Evolutionary conservation across 352 stramenopile genomes (phyloP), one percentile per base, ranked within the genome.

Genomic region (Phytophthora tubulina): DNA sequence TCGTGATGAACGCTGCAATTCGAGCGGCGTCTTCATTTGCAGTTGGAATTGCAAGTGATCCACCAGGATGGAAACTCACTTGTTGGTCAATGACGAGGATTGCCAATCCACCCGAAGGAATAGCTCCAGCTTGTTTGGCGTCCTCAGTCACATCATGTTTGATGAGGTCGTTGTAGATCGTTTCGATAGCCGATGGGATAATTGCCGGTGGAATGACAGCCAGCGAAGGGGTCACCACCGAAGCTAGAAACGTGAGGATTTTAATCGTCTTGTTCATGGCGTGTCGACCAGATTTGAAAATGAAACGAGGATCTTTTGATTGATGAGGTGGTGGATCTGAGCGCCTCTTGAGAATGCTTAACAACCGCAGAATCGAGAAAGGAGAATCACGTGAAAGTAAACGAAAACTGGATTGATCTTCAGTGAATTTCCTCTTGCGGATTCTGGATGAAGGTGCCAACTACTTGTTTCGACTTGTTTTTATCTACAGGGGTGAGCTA

Each of bases 1-100:
- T 61, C 2, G 51, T 44, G 72, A 99, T 97, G 41, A 98, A 88
- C 14, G 52, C 66, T 8, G 93, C 82, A 38, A 98, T 98, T n/a
- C 93, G 85, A 58, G 79, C 61, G 2, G 96, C 91, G 70, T 99
- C 96, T 13, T 89, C 78, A 62, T 92, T 79, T 10, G 96, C 95
- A 3, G 78, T 92, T 30, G 87, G 82, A 70, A 99, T 96, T n/a
- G 92, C 94, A 3, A 99, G 86, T 30, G 84, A 97, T 27, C 96
- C 96, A 14, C 84, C 92, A 1, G 92, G 89, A 78, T 99, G 96
- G 79, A 99, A 99, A 63, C 98, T 94, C 39, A 96, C 88, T 82
- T 99, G 96, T 63, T 93, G 81, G 74, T 99, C 96, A 36, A 99
- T 95, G 38, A 99, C 82, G 14, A 99, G 67, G 4, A 99, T 82